These are phyloP conservation scores for Venturiaceae sp. DNA, from an alignment of 2,329 filamentous ascomycete species.

Conservation along the genomic window DNA sequence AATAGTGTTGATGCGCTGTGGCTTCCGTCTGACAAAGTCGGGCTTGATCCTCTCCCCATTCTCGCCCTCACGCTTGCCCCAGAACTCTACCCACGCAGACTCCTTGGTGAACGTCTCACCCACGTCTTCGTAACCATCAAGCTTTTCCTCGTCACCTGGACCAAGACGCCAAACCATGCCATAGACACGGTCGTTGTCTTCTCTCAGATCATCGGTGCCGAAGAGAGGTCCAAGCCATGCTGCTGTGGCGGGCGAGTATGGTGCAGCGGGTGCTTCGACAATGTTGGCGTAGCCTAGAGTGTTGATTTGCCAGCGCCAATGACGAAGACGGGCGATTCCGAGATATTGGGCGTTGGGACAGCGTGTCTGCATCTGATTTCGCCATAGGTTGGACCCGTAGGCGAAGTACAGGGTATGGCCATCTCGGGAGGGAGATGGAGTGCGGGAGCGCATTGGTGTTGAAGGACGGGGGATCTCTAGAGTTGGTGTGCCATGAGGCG, in stretches of 20 bases:
- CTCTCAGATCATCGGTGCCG: neutral
- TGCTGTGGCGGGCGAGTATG: neutral
- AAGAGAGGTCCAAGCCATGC: slow-evolving; percentile 6
- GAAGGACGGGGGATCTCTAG: neutral
- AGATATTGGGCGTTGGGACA: slow-evolving; percentile 39
- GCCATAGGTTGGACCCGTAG: slow-evolving; percentile 62
- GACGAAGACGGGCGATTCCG: slow-evolving; percentile 44
- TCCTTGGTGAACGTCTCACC: slow-evolving; percentile 51
- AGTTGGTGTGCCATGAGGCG: neutral
- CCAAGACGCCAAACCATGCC: slow-evolving; percentile 24
- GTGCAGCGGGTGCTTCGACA: slow-evolving; percentile 22
- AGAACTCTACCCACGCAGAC: slow-evolving; percentile 33
- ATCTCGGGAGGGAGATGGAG: slow-evolving; percentile 4
- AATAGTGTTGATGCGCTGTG: slow-evolving; percentile 28
- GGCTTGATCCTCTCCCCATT: neutral
- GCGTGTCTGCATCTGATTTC: slow-evolving; percentile 52
- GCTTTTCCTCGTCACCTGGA: slow-evolving; percentile 16
- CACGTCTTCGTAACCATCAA: slow-evolving; percentile 49
- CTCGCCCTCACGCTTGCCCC: slow-evolving; percentile 15
- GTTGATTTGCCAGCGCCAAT: slow-evolving; percentile 59
- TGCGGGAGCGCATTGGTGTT: slow-evolving; percentile 3
- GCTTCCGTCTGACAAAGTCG: slow-evolving; percentile 17
- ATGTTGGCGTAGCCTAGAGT: slow-evolving; percentile 59
- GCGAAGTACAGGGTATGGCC: slow-evolving; percentile 49
- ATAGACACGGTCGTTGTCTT: slow-evolving; percentile 17